Evolutionary conservation across 1,284 basidiomycete genomes (phyloP).

Genomic region (Agaricales sp.): DNA sequence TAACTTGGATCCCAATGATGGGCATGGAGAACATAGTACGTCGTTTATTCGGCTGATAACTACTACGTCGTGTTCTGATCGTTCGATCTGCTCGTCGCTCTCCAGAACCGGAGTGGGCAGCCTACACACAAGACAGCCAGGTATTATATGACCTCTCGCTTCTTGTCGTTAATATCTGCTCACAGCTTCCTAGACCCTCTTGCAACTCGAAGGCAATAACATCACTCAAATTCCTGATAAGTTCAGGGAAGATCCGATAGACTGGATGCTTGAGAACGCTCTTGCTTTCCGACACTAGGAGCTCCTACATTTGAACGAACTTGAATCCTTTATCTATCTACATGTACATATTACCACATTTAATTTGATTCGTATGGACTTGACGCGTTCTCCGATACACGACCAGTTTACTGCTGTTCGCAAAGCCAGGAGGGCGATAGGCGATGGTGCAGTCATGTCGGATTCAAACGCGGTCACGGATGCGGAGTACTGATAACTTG

Average conservation of each 20-base stretch:
- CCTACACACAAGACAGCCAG: not conserved
- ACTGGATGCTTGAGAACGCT: not conserved
- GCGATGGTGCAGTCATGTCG: no score
- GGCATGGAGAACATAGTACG: slow-evolving; percentile 15
- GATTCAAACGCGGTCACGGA: no score
- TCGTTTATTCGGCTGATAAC: not conserved
- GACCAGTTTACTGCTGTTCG: no score
- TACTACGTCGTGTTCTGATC: not conserved
- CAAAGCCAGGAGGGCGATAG: no score
- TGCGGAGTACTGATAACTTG: no score
- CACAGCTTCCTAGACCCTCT: not conserved
- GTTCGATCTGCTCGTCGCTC: not conserved
- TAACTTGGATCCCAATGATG: slow-evolving; percentile 22
- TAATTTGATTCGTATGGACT: no score
- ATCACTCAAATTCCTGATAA: not conserved
- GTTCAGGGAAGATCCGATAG: not conserved
- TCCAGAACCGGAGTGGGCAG: not conserved
- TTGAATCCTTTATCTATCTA: no score
- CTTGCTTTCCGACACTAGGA: no score
- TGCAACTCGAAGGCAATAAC: not conserved
- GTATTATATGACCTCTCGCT: not conserved
- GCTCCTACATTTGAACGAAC: no score
- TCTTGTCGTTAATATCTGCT: not conserved
- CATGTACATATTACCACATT: no score
- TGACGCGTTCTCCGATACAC: no score